Evolutionary conservation across 2,329 filamentous ascomycete species (phyloP).

Genomic region (Pyricularia sp.): DNA sequence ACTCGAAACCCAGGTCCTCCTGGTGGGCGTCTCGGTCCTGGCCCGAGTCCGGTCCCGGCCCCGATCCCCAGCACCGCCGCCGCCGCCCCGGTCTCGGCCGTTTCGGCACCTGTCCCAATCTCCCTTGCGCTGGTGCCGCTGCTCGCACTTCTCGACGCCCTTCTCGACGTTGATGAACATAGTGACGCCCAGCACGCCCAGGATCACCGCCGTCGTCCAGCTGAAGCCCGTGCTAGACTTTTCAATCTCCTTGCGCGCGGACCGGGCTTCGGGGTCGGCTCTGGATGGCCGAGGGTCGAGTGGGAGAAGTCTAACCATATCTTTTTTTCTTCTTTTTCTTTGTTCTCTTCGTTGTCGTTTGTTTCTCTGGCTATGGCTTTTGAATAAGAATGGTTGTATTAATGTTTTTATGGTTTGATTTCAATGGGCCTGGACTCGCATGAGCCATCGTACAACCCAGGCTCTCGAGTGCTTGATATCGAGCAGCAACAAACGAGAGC

Average conservation of each 20-base stretch:
- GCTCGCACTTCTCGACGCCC: conserved; percentile 22
- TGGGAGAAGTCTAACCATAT: conserved; percentile 8
- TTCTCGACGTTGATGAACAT: conserved; percentile 27
- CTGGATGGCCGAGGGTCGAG: conserved; percentile 21
- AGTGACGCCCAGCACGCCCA: conserved; percentile 22
- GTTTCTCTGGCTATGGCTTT: neutral
- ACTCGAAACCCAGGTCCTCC: neutral
- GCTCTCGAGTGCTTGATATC: neutral
- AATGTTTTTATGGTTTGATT: neutral
- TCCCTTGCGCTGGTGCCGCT: conserved; percentile 10
- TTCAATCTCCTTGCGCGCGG: conserved; percentile 23
- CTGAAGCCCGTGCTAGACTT: conserved; percentile 25
- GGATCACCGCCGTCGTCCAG: conserved; percentile 25
- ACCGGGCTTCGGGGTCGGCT: conserved; percentile 24
- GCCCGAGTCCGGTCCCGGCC: neutral
- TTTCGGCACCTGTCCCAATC: neutral
- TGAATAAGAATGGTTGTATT: neutral
- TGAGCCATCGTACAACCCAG: neutral
- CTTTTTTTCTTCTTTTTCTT: conserved; percentile 4
- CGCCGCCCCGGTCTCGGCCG: neutral
- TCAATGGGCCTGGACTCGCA: neutral
- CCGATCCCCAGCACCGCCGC: neutral
- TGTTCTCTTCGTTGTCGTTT: conserved; percentile 1
- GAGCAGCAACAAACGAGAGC: neutral
- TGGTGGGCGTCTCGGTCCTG: neutral